phyloP scores from a whole-genome alignment of 306 rosid genomes.

The Vigna nakashimae region DNA sequence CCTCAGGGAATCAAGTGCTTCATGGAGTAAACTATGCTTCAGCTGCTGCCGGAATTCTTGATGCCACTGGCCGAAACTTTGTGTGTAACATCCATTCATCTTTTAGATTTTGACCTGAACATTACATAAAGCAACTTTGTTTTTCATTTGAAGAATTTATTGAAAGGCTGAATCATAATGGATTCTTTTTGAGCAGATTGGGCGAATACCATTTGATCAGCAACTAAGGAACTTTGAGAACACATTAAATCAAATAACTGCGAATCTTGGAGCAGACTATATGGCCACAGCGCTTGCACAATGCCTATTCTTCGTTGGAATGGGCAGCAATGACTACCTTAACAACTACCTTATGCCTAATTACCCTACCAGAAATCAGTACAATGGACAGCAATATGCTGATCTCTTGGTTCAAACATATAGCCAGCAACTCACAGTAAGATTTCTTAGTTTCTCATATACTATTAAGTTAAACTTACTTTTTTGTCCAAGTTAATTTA shows the following conservation, averaged over 20 bases:
- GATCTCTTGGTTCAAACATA: slow-evolving; percentile 70
- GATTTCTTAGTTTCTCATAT: slow-evolving; percentile 21
- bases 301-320: slow-evolving; percentile 84
- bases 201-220: slow-evolving; percentile 79
- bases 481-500: background rate
- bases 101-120: background rate
- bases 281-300: slow-evolving; percentile 54
- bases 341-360: slow-evolving; percentile 98
- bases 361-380: slow-evolving; percentile 72
- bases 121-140: background rate
- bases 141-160: background rate
- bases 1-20: slow-evolving; percentile 64
- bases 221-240: slow-evolving; percentile 83
- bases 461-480: background rate
- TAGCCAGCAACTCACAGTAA: slow-evolving; percentile 73
- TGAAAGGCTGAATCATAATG: background rate
- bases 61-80: slow-evolving; percentile 85
- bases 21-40: slow-evolving; percentile 93
- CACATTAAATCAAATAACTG: slow-evolving; percentile 69
- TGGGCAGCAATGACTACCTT: slow-evolving; percentile 97
- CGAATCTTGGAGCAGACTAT: slow-evolving; percentile 61
- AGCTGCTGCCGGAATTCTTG: slow-evolving; percentile 97
- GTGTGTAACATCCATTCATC: slow-evolving; percentile 48
- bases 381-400: slow-evolving; percentile 73
- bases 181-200: slow-evolving; percentile 58